Evolutionary conservation across 1,284 basidiomycete genomes (phyloP).

Genomic region (Marasmius sp.): DNA sequence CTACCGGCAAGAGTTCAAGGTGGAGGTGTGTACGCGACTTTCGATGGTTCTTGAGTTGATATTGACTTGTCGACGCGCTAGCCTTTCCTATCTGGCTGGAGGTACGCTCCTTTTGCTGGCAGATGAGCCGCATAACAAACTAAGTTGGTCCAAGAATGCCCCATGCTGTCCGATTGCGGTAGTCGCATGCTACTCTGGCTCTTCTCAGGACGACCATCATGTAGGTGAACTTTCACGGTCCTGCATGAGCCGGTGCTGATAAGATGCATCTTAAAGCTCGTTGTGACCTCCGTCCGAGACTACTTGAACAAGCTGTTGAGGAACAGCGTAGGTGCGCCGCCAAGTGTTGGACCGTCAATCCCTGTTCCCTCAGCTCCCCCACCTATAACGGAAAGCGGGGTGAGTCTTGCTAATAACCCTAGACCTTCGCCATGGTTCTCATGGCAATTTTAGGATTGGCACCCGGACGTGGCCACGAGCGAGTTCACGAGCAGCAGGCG

Average conservation of each 20-base stretch:
- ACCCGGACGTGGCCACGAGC: slow-evolving; percentile 8
- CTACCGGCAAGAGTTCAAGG: slow-evolving; percentile 54
- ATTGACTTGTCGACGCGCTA: slow-evolving; percentile 25
- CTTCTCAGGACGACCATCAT: slow-evolving; percentile 74
- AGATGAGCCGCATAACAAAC: background rate
- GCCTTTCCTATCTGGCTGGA: slow-evolving; percentile 84
- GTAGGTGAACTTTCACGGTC: slow-evolving; percentile 38
- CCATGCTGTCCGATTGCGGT: slow-evolving; percentile 78
- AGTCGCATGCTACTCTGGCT: slow-evolving; percentile 80
- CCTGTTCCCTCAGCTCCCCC: slow-evolving; percentile 27
- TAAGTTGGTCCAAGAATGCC: slow-evolving; percentile 54
- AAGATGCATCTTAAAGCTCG: slow-evolving; percentile 43
- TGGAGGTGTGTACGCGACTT: slow-evolving; percentile 55
- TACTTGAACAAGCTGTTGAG: slow-evolving; percentile 62
- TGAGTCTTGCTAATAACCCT: background rate
- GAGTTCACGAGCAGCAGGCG: slow-evolving; percentile 13
- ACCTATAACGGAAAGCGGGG: slow-evolving; percentile 10
- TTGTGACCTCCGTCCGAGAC: slow-evolving; percentile 65
- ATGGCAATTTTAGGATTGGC: slow-evolving; percentile 6
- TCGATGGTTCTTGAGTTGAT: background rate
- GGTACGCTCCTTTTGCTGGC: slow-evolving; percentile 36
- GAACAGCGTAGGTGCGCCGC: slow-evolving; percentile 26
- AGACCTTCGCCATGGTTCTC: background rate
- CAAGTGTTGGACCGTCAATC: slow-evolving; percentile 27
- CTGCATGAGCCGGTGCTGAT: background rate